Base-by-base conservation (phyloP, 768 basidiomycete genomes). In the Tricholoma flavovirens region DNA sequence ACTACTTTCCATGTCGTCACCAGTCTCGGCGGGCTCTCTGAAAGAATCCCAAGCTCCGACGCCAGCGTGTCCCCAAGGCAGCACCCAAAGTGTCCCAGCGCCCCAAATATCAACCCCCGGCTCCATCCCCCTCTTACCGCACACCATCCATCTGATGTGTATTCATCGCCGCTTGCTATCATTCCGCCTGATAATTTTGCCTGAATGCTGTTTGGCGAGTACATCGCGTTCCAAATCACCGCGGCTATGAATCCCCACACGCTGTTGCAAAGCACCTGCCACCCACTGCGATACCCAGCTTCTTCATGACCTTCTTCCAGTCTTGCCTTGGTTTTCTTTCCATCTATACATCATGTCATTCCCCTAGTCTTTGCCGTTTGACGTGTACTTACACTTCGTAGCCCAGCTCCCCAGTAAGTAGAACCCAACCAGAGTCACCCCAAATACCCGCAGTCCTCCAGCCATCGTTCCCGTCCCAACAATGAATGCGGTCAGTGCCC, bases 21-120 rank as follows among this genome's bases (percentile, higher is more conserved):
- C 32, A 96, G 81, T 48, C 84, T 66, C 32, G 95, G 90, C 3
- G 77, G 77, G 12, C 80, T 75, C 35, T 66, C 67, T 22, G 93
- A 88, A 42, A 97, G 77, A 60, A 97, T 93, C 32, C 95, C 95
- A 21, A 97, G 79, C 71, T 97, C 95, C 8, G 92, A 95, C 0
- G 93, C 93, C 2, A 98, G 82, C 0, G 94, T 97, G 64, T 97
- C 94, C 5, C 91, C 94, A 8, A 94, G 76, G 66, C 89, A 93
- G 69, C 90, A 93, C 2, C 86, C 86, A 68, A 93, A 91, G 66
- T 95, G 93, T 83, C 92, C 91, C 0, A 93, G 67, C 0, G 80
- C 77, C 11, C 73, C 80, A 57, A 89, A 82, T 0, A 92, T 66
- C 53, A 93, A 71, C 1, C 72, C 70, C 5, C 87, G 80, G 63